A percentile compares a stretch with the other conserved stretches of the same genome.
Evolutionary conservation across 2,329 filamentous ascomycete species (phyloP).

Genomic region (Moelleriella libera): DNA sequence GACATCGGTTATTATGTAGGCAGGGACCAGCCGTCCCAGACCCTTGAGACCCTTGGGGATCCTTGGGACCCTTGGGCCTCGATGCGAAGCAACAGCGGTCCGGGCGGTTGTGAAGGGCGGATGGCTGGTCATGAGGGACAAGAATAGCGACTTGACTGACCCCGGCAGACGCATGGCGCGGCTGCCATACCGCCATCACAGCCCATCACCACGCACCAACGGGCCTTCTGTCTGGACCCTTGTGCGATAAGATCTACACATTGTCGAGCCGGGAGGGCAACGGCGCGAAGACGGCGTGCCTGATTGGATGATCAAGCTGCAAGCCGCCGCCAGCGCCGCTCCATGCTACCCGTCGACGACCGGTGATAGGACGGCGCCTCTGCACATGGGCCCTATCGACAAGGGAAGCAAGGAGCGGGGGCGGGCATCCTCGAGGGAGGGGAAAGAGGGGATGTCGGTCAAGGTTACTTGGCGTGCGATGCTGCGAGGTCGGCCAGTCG

Average conservation of each 20-base stretch:
- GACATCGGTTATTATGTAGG: conserved; percentile 32
- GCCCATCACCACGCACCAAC: conserved; percentile 1
- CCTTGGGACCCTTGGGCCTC: not conserved
- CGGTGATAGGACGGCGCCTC: conserved; percentile 4
- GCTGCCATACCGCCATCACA: not conserved
- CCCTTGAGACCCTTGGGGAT: not conserved
- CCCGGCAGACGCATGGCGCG: not conserved
- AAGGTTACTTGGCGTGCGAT: not conserved
- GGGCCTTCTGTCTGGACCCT: conserved; percentile 1
- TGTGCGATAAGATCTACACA: not conserved
- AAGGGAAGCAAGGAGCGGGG: not conserved
- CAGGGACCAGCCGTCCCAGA: too few species aligned
- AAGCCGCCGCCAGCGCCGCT: conserved; percentile 7
- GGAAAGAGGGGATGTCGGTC: not conserved
- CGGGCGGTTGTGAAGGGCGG: not conserved
- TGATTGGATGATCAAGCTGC: conserved; percentile 7
- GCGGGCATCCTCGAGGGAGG: not conserved
- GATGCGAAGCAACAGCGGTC: not conserved
- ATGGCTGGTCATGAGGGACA: not conserved
- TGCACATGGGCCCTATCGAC: not conserved
- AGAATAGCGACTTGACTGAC: not conserved
- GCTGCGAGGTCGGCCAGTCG: too few species aligned
- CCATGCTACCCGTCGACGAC: conserved; percentile 2
- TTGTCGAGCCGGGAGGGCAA: not conserved
- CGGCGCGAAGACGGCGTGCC: conserved; percentile 6